Evolutionary conservation across 2,329 filamentous ascomycete species (phyloP).

Genomic region (Parascedosporium putredinis): DNA sequence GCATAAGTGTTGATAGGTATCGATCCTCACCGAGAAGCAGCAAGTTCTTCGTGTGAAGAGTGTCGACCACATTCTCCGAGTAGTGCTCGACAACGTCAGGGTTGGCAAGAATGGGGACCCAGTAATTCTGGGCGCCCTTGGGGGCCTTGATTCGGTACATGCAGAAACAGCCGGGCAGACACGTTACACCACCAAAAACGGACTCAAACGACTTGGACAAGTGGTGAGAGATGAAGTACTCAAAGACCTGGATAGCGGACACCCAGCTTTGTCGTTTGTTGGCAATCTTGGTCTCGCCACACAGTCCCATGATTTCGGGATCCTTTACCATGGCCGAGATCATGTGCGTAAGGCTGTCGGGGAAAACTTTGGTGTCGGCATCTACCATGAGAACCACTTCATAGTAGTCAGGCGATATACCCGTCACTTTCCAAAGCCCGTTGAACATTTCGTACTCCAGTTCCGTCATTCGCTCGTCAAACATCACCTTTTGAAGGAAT

Average conservation of each 20-base stretch:
- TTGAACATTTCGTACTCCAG: conserved; percentile 99
- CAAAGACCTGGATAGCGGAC: conserved; percentile 96
- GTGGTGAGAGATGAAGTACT: conserved; percentile 99
- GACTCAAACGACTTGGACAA: conserved; percentile 95
- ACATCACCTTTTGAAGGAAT: conserved; percentile 99
- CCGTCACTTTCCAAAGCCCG: conserved; percentile 95
- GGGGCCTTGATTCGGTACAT: conserved; percentile 99
- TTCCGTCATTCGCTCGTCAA: conserved; percentile 98
- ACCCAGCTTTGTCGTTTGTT: conserved; percentile 96
- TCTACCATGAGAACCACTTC: conserved; percentile 98
- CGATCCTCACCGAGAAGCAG: conserved; percentile 87
- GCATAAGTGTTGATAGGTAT: conserved; percentile 92
- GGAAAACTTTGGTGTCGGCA: conserved; percentile 98
- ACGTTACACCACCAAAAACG: conserved; percentile 97
- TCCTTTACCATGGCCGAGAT: conserved; percentile 98
- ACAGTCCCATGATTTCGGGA: conserved; percentile 97
- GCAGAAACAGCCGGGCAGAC: conserved; percentile 96
- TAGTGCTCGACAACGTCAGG: conserved; percentile 98
- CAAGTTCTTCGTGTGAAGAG: conserved; percentile 94
- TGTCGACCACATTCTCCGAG: conserved; percentile 97
- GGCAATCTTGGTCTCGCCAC: conserved; percentile 98
- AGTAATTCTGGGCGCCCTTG: conserved; percentile 97
- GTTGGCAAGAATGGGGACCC: conserved; percentile 97
- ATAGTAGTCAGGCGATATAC: conserved; percentile 96
- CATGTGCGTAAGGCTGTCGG: conserved; percentile 97